These are phyloP conservation scores for Neoboletus magnificus DNA, from an alignment of 768 basidiomycete species.

Conservation along the genomic window DNA sequence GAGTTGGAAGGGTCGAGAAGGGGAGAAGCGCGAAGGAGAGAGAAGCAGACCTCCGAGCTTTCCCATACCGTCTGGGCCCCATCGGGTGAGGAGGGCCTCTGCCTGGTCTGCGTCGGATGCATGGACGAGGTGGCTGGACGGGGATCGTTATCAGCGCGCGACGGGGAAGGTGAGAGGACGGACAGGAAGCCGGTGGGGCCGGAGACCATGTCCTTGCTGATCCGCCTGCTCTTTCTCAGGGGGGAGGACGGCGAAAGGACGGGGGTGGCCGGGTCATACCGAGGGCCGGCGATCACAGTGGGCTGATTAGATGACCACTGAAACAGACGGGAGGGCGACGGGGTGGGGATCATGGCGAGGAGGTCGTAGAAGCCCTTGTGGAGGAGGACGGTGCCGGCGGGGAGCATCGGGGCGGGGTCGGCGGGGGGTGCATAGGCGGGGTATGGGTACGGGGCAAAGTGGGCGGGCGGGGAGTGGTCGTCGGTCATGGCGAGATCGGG, in stretches of 20 bases:
- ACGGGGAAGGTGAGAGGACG: slow-evolving; percentile 33
- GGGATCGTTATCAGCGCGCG: slow-evolving; percentile 20
- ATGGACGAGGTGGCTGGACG: slow-evolving; percentile 77
- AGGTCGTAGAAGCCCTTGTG: slow-evolving; percentile 93
- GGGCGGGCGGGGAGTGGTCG: no score
- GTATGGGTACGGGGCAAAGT: background rate
- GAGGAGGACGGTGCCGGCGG: slow-evolving; percentile 67
- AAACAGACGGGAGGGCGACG: slow-evolving; percentile 55
- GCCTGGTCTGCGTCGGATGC: slow-evolving; percentile 89
- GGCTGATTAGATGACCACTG: slow-evolving; percentile 49
- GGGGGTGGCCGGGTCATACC: background rate
- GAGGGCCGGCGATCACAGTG: background rate
- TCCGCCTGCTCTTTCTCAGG: slow-evolving; percentile 55
- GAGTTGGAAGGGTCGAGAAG: slow-evolving; percentile 23
- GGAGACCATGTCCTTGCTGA: slow-evolving; percentile 89
- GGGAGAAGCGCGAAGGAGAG: slow-evolving; percentile 11
- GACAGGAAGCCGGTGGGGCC: slow-evolving; percentile 81
- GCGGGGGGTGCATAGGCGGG: slow-evolving; percentile 10
- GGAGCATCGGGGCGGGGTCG: slow-evolving; percentile 35
- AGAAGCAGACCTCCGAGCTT: slow-evolving; percentile 74
- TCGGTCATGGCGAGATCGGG: no score
- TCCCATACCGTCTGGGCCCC: slow-evolving; percentile 86
- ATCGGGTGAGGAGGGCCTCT: slow-evolving; percentile 79
- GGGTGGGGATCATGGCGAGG: slow-evolving; percentile 72
- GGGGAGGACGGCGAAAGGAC: slow-evolving; percentile 33